Base-by-base conservation (phyloP, 805 yeast species). In the Yamadazyma akitaensis region DNA sequence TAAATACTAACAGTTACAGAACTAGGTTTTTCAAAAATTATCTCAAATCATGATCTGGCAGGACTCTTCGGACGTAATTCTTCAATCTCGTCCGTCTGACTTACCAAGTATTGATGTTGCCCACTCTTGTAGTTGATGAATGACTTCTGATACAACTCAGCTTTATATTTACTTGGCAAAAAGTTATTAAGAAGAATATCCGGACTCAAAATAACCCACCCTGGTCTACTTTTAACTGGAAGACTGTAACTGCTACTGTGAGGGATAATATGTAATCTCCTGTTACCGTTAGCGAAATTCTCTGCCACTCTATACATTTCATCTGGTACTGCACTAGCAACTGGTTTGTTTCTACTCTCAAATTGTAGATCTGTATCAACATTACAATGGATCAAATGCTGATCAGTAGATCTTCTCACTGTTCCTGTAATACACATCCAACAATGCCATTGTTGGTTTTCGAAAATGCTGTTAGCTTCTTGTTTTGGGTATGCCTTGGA, bases 341-440 rank as follows among this genome's bases (percentile, higher is more conserved):
- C 36, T 12, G 21, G 28, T 8, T 16, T 21, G 4, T 11, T 10
- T 39, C 56, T 53, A 36, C 45, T 42, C 59, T 89, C 96, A 50
- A 91, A 76, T 50, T 82, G 83, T 42, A 91, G 72, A 64, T 91
- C 97, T 0, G 97, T 90, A 58, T 91, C 96, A 34, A 91, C 81
- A 59, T 91, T 91, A 67, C 97, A 92, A 62, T 91, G 95, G 50
- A 91, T 90, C 49, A 91, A 72, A 62, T 88, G 90, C 12, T 79
- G 78, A 65, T 91, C 97, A 0, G 83, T 81, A 2, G 95, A 80
- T 57, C 97, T 76, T 59, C 96, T 75, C 7, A 91, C 92, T 0
- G 97, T 91, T 2, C 97, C 97, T 2, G 96, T 91, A 44, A 91
- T 86, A 56, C 97, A 92, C 97, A 91, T 90, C 87, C 96, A 86